phyloP scores from a whole-genome alignment of 371 early-diverging fungal genomes.

The Mucor mucedo region DNA sequence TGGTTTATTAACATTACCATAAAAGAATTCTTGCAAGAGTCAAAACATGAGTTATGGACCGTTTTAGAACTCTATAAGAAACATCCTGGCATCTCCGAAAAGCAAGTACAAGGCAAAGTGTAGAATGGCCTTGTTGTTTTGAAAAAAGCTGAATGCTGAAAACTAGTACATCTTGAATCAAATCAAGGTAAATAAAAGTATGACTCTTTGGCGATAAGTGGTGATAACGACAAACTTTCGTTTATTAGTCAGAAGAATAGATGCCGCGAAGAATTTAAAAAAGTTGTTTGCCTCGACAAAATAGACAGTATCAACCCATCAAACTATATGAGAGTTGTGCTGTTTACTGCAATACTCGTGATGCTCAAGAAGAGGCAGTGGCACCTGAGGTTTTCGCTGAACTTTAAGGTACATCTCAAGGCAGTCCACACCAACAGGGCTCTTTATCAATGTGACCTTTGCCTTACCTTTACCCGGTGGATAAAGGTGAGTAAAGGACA shows the following conservation, averaged over 20 bases:
- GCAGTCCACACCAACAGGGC: too few relatives aligned
- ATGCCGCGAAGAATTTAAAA: too few relatives aligned
- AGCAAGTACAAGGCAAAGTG: neutral
- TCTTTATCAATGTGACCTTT: too few relatives aligned
- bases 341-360: too few relatives aligned
- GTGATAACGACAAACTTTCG: neutral
- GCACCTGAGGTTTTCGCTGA: too few relatives aligned
- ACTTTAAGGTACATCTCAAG: too few relatives aligned
- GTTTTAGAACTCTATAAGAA: neutral
- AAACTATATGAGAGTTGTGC: too few relatives aligned
- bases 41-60: neutral
- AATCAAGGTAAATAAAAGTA: constrained; percentile 1
- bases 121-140: neutral
- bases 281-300: too few relatives aligned
- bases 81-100: neutral
- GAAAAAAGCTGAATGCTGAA: neutral
- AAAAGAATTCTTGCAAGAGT: constrained; percentile 4
- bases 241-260: neutral
- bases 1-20: constrained; percentile 1
- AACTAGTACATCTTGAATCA: constrained; percentile 1
- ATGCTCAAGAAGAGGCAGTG: too few relatives aligned
- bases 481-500: too few relatives aligned
- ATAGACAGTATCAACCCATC: too few relatives aligned
- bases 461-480: too few relatives aligned
- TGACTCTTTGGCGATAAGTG: neutral